Base-by-base conservation (phyloP, 2,329 filamentous ascomycete genomes). In the Botrytis galanthina region DNA sequence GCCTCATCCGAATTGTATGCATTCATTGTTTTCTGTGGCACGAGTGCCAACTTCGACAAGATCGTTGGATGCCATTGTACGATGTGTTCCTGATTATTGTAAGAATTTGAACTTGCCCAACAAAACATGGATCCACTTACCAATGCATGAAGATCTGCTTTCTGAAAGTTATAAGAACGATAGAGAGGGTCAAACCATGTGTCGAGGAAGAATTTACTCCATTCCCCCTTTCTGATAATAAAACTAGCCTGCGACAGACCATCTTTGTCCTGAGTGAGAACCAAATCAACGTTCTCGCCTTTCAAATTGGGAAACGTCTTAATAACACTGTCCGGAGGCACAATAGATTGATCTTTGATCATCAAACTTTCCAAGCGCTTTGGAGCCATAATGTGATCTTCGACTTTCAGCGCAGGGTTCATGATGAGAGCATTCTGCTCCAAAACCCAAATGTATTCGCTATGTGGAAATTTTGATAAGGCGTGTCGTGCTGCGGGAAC, bases 11-110 rank as follows among this genome's bases (percentile, higher is more conserved):
- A 83, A 59, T 87, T 90, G 82, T 98, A 98, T 0, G 93, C 88
- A 80, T 97, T 97, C 81, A 99, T 84, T 48, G 87, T 86, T 70
- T 91, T 89, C 83, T 99, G 96, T 3, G 95, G 94, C n/a, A 99
- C 87, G 35, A 99, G 86, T 1, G 93, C 95, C 75, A 98, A 85
- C 81, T 94, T 96, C 54, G 95, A 94, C 18, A 99, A 88, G 62
- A 99, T 92, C 0, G 96, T 99, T 42, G 95, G 94, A 81, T 99
- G 96, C 97, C 96, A 99, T 85, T 97, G 95, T 48, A 93, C 90
- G 77, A 95, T 92, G 81, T 96, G 93, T 83, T 95, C 93, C 92
- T 95, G 75, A 42, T 64, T 61, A n/a, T 26, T 54, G 61, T 74
- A 22, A 79, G 63, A 69, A 35, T 54, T 72, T 14, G 26, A 32